Evolutionary conservation across 2,329 filamentous ascomycete genomes (phyloP), one percentile per base, ranked within the genome.

Genomic region (Scopulariopsis brevicaulis): DNA sequence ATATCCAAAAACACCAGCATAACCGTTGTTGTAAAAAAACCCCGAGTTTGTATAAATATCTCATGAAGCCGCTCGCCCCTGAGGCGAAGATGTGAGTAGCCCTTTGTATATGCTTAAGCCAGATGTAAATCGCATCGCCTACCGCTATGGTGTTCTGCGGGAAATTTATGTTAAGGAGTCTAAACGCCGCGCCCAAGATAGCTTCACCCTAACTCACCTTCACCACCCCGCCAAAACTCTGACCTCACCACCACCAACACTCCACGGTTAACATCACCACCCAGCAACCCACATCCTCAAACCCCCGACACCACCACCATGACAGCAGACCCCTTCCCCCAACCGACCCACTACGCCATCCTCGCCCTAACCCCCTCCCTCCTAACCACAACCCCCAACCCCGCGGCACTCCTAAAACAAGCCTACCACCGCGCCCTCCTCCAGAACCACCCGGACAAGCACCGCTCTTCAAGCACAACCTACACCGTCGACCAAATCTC

Each of bases 371-470:
- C 79, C 14, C 73, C 74, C 20, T 64, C 73, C 59, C 68, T 80
- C 58, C 71, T 81, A 59, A 69, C 76, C 64, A 68, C 72, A 59
- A 67, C 73, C 57, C 63, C 70, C 60, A 73, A 77, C 64, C 67
- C 75, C 48, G 65, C 72, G 62, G 71, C 74, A 54, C 71, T 80
- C 55, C 72, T 87, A 60, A 86, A 84, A 66, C 77, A 77, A 60
- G 83, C 84, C 60, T 88, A 87, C 70, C 82, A 77, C 67, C 77
- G 80, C 57, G 82, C 84, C 24, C 77, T 88, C 37, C 77, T 88
- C 18, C 77, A 75, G 62, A 77, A 87, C 71, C 85, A 88, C 69
- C 85, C 85, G 2, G 83, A 86, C 71, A 85, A 86, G 64, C 64
- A 67, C 60, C 55, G 43, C 40, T 22, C 50, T 28, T 43, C 46